Conservation (phyloP, 371 early-diverging fungal genomes). For the Sporodiniella umbellata region DNA sequence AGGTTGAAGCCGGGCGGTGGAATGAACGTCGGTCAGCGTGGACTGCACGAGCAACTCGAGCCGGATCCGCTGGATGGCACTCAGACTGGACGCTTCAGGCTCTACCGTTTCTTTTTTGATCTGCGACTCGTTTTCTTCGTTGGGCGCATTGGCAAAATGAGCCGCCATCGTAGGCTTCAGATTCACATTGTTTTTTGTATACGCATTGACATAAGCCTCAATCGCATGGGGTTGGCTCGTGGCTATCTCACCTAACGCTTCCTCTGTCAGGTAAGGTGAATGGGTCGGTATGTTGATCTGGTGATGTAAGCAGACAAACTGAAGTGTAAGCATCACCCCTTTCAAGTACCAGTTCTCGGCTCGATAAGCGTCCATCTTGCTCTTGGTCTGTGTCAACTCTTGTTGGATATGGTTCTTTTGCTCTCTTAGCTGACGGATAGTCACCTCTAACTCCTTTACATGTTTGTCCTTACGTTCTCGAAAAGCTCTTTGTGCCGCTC, state of each 20-base stretch:
- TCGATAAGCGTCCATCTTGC: slow-evolving; percentile 46
- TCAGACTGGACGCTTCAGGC: slow-evolving; percentile 24
- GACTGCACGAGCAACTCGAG: slow-evolving; percentile 40
- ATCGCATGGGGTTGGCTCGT: slow-evolving; percentile 35
- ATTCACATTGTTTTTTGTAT: slow-evolving; percentile 32
- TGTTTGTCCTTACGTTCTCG: slow-evolving; percentile 77
- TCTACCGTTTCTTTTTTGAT: slow-evolving; percentile 1
- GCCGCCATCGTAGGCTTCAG: slow-evolving; percentile 36
- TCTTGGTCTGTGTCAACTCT: slow-evolving; percentile 45
- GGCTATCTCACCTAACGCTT: slow-evolving; percentile 28
- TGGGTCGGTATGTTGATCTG: slow-evolving; percentile 38
- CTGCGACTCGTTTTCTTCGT: background rate
- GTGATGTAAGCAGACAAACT: slow-evolving; percentile 39
- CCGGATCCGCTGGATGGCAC: slow-evolving; percentile 43
- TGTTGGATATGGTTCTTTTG: slow-evolving; percentile 32
- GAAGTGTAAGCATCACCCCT: slow-evolving; percentile 49
- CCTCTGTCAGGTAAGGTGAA: slow-evolving; percentile 37
- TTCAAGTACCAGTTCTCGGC: slow-evolving; percentile 59
- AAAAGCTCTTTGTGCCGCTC: slow-evolving; percentile 78
- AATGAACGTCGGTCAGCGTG: slow-evolving; percentile 16
- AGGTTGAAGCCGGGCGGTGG: slow-evolving; percentile 28
- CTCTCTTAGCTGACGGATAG: slow-evolving; percentile 61
- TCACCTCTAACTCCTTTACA: slow-evolving; percentile 57
- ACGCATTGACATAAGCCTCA: slow-evolving; percentile 39
- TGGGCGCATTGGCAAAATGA: slow-evolving; percentile 21